Conservation (phyloP, 1,284 basidiomycete genomes). For the Wallemia ichthyophaga region DNA sequence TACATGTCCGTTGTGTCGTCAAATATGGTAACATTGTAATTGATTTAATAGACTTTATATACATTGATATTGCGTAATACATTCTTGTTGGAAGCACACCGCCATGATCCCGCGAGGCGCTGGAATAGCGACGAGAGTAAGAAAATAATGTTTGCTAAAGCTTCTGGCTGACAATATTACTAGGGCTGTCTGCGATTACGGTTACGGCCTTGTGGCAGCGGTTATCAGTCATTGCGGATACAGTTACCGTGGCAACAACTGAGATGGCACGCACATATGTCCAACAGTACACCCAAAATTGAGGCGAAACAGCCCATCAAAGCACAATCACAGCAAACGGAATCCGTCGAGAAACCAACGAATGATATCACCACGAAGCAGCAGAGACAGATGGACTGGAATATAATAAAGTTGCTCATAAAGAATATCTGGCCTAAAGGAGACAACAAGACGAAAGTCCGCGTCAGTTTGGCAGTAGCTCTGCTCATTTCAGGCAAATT, state of each 20-base stretch:
- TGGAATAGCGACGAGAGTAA: no score
- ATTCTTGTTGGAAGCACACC: background rate
- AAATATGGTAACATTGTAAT: background rate
- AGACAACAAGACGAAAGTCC: constrained; percentile 23
- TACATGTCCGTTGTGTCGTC: background rate
- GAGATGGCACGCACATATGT: background rate
- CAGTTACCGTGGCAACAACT: background rate
- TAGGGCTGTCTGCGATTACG: background rate
- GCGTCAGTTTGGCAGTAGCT: constrained; percentile 55
- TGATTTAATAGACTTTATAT: background rate
- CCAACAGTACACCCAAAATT: background rate
- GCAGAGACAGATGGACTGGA: constrained; percentile 19
- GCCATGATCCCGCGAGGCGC: background rate
- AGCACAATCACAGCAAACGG: no score
- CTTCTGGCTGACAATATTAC: background rate
- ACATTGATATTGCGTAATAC: background rate
- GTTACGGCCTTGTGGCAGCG: background rate
- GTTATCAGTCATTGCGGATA: background rate
- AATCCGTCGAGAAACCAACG: background rate
- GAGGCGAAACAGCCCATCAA: background rate
- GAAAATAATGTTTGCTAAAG: no score
- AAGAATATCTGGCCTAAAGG: constrained; percentile 27
- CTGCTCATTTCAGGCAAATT: constrained; percentile 71
- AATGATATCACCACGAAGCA: background rate
- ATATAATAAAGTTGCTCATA: constrained; percentile 23